phyloP scores from a whole-genome alignment of 176 grass and related monocot species.

The Pontederia crassipes region DNA sequence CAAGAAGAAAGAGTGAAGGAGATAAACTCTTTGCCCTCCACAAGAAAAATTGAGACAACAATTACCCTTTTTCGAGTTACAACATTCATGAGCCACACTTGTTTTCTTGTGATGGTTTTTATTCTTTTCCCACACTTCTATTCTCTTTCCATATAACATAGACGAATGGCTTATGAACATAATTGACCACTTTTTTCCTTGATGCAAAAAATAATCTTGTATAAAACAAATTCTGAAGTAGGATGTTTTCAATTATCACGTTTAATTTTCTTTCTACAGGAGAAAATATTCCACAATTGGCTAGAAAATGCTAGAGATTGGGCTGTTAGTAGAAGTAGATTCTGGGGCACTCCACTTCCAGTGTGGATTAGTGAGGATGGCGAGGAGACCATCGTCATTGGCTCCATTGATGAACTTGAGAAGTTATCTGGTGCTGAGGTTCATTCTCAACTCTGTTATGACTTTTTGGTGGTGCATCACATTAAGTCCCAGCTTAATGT shows the following conservation, averaged over 20 bases:
- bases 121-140: background rate
- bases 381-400: constrained; percentile 80
- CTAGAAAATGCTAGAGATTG: constrained; percentile 97
- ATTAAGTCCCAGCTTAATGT: no score
- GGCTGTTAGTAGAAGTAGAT: constrained; percentile 93
- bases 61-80: no score
- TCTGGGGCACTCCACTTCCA: constrained; percentile 98
- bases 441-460: constrained; percentile 13
- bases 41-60: no score
- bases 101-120: no score
- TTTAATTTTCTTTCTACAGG: constrained; percentile 30
- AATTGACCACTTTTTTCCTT: no score
- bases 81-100: no score
- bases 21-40: no score
- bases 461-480: no score
- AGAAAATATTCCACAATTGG: constrained; percentile 98
- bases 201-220: no score
- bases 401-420: constrained; percentile 90
- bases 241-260: background rate
- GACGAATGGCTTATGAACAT: no score
- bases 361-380: constrained; percentile 91
- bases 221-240: background rate
- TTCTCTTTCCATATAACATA: constrained; percentile 17
- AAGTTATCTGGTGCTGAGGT: constrained; percentile 91
- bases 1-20: no score